Conservation (phyloP, 1,284 basidiomycete species). For the Cutaneotrichosporon mucoides region DNA sequence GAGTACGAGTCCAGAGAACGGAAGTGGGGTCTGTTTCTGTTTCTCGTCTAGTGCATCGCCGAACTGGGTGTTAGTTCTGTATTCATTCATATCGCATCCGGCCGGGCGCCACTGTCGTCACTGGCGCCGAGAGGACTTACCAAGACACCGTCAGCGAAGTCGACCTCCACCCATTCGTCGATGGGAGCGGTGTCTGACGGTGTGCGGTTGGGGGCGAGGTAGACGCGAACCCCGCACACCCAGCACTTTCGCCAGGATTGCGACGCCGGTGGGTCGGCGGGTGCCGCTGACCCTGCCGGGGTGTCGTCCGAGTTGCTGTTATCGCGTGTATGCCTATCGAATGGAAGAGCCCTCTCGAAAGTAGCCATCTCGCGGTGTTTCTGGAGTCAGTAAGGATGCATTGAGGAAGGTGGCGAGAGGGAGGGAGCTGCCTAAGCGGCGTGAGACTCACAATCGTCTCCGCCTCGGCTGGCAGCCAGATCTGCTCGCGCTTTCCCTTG, state of each 20-base stretch:
- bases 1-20: constrained; percentile 26
- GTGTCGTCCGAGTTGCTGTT: not conserved
- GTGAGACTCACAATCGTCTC: constrained; percentile 22
- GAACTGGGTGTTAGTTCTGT: constrained; percentile 18
- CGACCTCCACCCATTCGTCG: constrained; percentile 31
- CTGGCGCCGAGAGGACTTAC: constrained; percentile 13
- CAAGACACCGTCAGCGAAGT: constrained; percentile 27
- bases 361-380: constrained; percentile 11
- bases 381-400: constrained; percentile 3
- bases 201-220: constrained; percentile 18
- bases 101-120: too few species aligned
- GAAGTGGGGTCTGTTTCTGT: constrained; percentile 10
- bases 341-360: constrained; percentile 3
- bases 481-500: constrained; percentile 6
- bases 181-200: constrained; percentile 18
- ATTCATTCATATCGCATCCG: too few species aligned
- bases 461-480: constrained; percentile 17
- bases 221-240: constrained; percentile 31
- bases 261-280: not conserved
- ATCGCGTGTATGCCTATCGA: not conserved
- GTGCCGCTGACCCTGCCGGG: not conserved
- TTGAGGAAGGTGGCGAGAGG: not conserved
- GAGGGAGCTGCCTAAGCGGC: not conserved
- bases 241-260: constrained; percentile 38
- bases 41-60: constrained; percentile 22